These are phyloP conservation scores for Clathrospora elynae DNA, from an alignment of 2,329 filamentous ascomycete genomes.

Conservation along the genomic window DNA sequence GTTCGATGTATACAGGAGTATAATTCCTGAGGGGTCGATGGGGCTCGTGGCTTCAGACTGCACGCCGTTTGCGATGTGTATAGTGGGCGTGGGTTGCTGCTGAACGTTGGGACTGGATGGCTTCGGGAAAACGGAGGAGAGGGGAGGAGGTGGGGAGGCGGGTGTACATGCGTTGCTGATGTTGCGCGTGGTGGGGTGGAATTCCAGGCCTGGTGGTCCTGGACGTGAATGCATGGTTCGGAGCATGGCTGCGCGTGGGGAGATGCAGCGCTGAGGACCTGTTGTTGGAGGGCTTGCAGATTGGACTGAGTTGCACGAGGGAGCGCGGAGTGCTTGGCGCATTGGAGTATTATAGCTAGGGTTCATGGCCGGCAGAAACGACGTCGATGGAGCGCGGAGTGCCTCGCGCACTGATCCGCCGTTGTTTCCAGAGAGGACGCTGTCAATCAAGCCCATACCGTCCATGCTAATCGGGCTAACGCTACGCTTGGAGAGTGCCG, in stretches of 20 bases:
- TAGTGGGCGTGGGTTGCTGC: slow-evolving; percentile 15
- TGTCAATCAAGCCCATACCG: slow-evolving; percentile 26
- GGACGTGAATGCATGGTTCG: no score
- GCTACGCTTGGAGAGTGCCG: slow-evolving; percentile 27
- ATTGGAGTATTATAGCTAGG: neutral
- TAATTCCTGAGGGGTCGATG: slow-evolving; percentile 33
- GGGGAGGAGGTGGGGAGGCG: slow-evolving; percentile 1
- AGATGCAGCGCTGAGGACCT: slow-evolving; percentile 23
- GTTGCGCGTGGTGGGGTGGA: slow-evolving; percentile 7
- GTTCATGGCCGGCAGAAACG: neutral
- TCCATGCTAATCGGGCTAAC: slow-evolving; percentile 37
- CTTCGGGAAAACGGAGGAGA: neutral
- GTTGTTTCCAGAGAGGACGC: slow-evolving; percentile 11
- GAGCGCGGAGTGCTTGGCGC: neutral
- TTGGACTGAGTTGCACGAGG: slow-evolving; percentile 3
- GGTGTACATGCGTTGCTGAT: neutral
- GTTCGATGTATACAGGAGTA: slow-evolving; percentile 40
- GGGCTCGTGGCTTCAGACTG: slow-evolving; percentile 31
- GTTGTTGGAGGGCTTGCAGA: slow-evolving; percentile 18
- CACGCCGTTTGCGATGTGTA: slow-evolving; percentile 39
- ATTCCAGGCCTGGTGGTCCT: slow-evolving; percentile 1
- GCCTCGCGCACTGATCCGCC: neutral
- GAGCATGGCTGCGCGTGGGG: slow-evolving; percentile 38
- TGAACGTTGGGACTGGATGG: neutral
- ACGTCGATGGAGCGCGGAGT: slow-evolving; percentile 5